Evolutionary conservation across 1,284 basidiomycete genomes (phyloP), one percentile per base, ranked within the genome.

Genomic region (Coriolopsis trogii): DNA sequence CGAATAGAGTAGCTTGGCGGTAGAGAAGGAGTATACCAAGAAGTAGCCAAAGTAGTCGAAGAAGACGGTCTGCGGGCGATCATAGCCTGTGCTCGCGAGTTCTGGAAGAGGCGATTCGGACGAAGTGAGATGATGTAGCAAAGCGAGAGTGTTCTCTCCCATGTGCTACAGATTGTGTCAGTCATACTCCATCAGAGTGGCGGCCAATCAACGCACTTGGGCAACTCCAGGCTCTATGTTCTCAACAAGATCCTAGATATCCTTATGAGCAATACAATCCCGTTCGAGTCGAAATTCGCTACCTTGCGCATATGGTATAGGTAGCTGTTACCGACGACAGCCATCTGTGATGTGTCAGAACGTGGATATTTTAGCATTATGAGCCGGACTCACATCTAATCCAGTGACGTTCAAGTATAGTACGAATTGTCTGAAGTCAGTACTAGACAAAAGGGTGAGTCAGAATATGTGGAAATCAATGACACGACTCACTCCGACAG

Each of bases 371-470:
- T 3, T 6, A 23, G 28, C 6, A 43, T 18, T 39, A 41, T 49
- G 10, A 51, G n/a, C 30, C 23, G 10, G 21, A 61, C 85, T 65
- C 62, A 90, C 89, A 67, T 95, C 93, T 25, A 95, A 71, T 18
- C 93, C 93, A 0, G 91, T 88, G 15, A 94, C 84, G 60, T 89
- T 89, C 29, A 97, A 77, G 67, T 99, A 99, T 57, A 91, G 76
- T 63, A 95, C 91, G 60, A 98, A 99, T 65, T 98, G 95, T 28
- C 93, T 84, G 63, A 95, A 96, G 67, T 96, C 93, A 37, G 93
- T 97, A 64, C 91, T 93, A 41, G 40, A 48, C 18, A 39, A 5
- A 20, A 40, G 15, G 10, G 13, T 36, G 46, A 25, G 54, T 45
- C 46, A 18, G 9, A 52, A 33, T 24, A 15, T 20, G 4, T 18